These are phyloP conservation scores for Serendipita indica DNA, from an alignment of 768 basidiomycete genomes.

Conservation along the genomic window DNA sequence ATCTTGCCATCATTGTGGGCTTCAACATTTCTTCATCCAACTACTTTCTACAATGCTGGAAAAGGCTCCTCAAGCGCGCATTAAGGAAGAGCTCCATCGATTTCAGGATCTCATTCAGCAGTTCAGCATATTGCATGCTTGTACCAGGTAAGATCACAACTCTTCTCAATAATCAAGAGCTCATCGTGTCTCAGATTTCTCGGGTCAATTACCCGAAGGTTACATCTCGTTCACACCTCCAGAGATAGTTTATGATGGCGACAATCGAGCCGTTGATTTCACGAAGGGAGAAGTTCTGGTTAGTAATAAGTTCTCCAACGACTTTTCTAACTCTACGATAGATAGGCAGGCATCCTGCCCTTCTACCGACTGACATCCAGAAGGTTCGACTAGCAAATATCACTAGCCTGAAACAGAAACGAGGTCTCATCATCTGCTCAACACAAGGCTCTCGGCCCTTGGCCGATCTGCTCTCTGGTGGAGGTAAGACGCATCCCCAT, in stretches of 20 bases:
- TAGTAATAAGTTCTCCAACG: background rate
- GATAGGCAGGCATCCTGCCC: conserved; percentile 1
- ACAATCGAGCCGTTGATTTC: background rate
- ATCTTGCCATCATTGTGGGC: background rate
- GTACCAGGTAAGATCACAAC: background rate
- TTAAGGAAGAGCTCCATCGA: background rate
- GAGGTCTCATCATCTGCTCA: background rate
- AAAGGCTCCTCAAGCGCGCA: background rate
- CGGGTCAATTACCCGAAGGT: background rate
- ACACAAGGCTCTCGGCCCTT: background rate
- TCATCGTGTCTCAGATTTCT: background rate
- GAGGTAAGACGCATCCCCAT: background rate
- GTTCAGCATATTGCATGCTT: background rate
- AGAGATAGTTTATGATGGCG: background rate
- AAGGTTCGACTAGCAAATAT: conserved; percentile 2
- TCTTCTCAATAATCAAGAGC: background rate
- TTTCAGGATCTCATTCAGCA: background rate
- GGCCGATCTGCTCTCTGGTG: conserved; percentile 3
- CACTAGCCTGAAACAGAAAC: background rate
- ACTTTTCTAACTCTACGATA: background rate
- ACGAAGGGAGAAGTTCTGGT: background rate
- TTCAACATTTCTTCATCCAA: background rate
- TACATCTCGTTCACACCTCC: conserved; percentile 1
- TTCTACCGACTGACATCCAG: conserved; percentile 1
- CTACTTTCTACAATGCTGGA: background rate